These are phyloP conservation scores for Calonectria montana DNA, from an alignment of 2,329 filamentous ascomycete species.

Conservation along the genomic window DNA sequence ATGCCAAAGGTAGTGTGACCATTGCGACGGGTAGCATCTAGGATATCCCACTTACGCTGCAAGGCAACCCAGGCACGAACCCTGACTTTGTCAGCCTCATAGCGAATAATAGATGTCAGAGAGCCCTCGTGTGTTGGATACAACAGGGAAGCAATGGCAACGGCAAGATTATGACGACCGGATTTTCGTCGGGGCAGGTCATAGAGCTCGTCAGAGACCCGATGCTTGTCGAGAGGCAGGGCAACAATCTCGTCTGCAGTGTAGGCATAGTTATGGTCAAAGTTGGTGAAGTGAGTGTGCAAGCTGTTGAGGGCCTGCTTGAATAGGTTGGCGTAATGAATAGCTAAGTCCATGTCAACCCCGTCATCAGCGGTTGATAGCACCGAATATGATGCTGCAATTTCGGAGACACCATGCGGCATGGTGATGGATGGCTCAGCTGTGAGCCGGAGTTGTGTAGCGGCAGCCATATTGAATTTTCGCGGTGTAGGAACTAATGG, in stretches of 20 bases:
- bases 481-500: background rate
- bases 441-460: slow-evolving; percentile 44
- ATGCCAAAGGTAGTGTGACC: slow-evolving; percentile 44
- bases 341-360: slow-evolving; percentile 42
- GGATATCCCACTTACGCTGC: slow-evolving; percentile 50
- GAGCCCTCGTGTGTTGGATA: slow-evolving; percentile 50
- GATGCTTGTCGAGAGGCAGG: slow-evolving; percentile 45
- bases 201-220: slow-evolving; percentile 46
- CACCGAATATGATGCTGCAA: background rate
- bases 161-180: slow-evolving; percentile 44
- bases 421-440: slow-evolving; percentile 34
- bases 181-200: slow-evolving; percentile 51
- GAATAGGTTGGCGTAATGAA: slow-evolving; percentile 44
- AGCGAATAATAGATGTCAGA: slow-evolving; percentile 51
- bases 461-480: slow-evolving; percentile 44
- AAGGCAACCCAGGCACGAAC: slow-evolving; percentile 50
- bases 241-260: slow-evolving; percentile 50
- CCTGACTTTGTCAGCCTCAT: slow-evolving; percentile 50
- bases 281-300: slow-evolving; percentile 37
- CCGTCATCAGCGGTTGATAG: slow-evolving; percentile 12
- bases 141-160: slow-evolving; percentile 46
- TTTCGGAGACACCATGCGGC: background rate
- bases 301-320: slow-evolving; percentile 44
- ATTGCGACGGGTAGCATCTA: slow-evolving; percentile 47
- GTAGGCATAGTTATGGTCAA: slow-evolving; percentile 45